Evolutionary conservation across 768 basidiomycete species (phyloP), one percentile per base, ranked within the genome.

Genomic region (Lyophyllum atratum): DNA sequence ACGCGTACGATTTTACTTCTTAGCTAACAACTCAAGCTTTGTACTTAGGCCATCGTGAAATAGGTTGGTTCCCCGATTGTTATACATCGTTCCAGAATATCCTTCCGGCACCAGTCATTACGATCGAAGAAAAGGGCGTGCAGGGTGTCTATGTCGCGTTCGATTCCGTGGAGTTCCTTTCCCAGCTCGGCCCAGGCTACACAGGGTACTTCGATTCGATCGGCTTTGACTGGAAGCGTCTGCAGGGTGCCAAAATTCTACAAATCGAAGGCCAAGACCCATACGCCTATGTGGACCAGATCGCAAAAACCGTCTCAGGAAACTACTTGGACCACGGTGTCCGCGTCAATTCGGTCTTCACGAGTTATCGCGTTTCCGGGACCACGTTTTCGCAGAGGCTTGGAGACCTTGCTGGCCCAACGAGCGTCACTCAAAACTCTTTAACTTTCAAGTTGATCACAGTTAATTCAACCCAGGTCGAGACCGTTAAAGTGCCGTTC

Each of bases 241-340:
- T 87, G 28, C 85, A 84, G 25, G 86, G 85, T 9, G 85, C 86
- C 14, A 73, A 74, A 50, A 77, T 89, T 9, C 63, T 85, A 22
- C 62, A 72, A 33, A 86, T 87, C 55, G 80, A 81, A 54, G 85
- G 83, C 28, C 64, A 75, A 59, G 73, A 79, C 52, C 74, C 85
- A 10, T 85, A 79, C 59, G 72, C 68, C 34, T 87, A 86, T 61
- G 79, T 84, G 43, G 81, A 85, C 64, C 66, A 73, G 24, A 80
- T 87, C 47, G 85, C 86, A 2, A 68, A 68, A 37, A 85, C 81
- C 3, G 78, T 83, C n/a, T 81, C 82, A 4, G 85, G 86, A 3
- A 85, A 86, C 60, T 87, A 80, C 66, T 72, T 87, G 47, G 84
- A 86, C 64, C 84, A 85, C 59, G 82, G 82, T 28, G 76, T 87